Conservation (phyloP, 129 eudicot genomes). For the Saposhnikovia divaricata region DNA sequence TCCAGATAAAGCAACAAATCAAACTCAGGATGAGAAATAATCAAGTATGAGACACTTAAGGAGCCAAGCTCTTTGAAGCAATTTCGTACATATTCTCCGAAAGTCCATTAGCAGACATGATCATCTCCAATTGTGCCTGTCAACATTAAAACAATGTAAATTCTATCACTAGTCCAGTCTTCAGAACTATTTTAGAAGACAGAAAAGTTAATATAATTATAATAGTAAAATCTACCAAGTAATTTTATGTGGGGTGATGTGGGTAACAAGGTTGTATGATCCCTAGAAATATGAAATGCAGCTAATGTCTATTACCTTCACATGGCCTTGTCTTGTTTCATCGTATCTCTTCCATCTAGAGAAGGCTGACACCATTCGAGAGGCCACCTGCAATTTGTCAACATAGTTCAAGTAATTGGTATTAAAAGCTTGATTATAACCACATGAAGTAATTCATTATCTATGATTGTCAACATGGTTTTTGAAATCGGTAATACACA, state of each 20-base stretch:
- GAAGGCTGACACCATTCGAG: conserved; percentile 91
- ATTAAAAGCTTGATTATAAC: not conserved
- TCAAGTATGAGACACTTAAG: conserved; percentile 19
- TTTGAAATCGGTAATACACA: no score
- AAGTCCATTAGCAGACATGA: conserved; percentile 66
- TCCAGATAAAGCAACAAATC: not conserved
- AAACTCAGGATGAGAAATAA: not conserved
- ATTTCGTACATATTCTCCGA: conserved; percentile 86
- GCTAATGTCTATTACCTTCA: conserved; percentile 46
- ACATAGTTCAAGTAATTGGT: not conserved
- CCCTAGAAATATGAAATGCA: not conserved
- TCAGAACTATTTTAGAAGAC: not conserved
- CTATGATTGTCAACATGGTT: no score
- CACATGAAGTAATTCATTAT: not conserved
- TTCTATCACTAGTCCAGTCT: not conserved
- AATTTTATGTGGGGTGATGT: not conserved
- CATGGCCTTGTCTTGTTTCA: conserved; percentile 74
- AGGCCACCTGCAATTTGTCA: conserved; percentile 53
- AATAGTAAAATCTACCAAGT: not conserved
- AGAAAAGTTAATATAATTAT: not conserved
- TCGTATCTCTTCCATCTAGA: conserved; percentile 96
- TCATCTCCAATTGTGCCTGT: conserved; percentile 92
- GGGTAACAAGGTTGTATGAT: not conserved
- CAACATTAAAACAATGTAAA: not conserved
- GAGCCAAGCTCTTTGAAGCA: conserved; percentile 86